Percentiles rank a stretch among this genome's conserved stretches.
Evolutionary conservation across 345 rosid species (phyloP).

Genomic region (Sisymbrium altissimum): DNA sequence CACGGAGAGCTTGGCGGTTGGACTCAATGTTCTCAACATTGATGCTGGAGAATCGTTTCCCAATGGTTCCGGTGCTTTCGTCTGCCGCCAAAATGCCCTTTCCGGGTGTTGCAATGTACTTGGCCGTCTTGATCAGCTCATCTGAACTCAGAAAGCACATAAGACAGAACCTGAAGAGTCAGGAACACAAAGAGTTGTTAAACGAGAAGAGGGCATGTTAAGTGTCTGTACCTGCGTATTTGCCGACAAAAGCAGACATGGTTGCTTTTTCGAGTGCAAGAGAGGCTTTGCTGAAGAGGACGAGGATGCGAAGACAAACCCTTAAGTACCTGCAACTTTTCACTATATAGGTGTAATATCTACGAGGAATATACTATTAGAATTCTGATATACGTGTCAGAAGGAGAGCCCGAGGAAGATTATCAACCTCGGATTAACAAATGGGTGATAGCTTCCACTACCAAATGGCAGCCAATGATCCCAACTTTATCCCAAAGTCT

Average conservation of each 20-base stretch:
- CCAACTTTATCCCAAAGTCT: constrained; percentile 32
- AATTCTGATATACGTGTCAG: constrained; percentile 48
- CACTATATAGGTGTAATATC: constrained; percentile 39
- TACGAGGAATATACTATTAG: constrained; percentile 45
- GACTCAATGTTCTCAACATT: constrained; percentile 88
- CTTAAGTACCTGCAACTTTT: constrained; percentile 27
- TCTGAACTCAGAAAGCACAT: constrained; percentile 42
- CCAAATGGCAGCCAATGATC: constrained; percentile 43
- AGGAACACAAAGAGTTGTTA: background rate
- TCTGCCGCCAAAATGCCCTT: constrained; percentile 96
- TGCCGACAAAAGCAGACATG: constrained; percentile 91
- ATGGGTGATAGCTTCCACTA: constrained; percentile 48
- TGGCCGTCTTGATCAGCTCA: constrained; percentile 87
- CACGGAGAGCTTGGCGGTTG: constrained; percentile 90
- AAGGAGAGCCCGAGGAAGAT: constrained; percentile 45
- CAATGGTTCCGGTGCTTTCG: constrained; percentile 96
- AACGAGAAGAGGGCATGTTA: background rate
- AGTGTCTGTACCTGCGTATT: constrained; percentile 66
- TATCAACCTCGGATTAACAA: constrained; percentile 68
- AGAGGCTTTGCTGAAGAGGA: constrained; percentile 17
- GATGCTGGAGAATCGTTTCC: constrained; percentile 88
- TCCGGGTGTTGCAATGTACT: constrained; percentile 89
- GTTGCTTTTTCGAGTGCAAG: constrained; percentile 28
- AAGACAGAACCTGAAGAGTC: constrained; percentile 14
- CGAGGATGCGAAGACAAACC: constrained; percentile 41